phyloP scores from a whole-genome alignment of 345 rosid genomes.

The Eucalyptus pauciflora region DNA sequence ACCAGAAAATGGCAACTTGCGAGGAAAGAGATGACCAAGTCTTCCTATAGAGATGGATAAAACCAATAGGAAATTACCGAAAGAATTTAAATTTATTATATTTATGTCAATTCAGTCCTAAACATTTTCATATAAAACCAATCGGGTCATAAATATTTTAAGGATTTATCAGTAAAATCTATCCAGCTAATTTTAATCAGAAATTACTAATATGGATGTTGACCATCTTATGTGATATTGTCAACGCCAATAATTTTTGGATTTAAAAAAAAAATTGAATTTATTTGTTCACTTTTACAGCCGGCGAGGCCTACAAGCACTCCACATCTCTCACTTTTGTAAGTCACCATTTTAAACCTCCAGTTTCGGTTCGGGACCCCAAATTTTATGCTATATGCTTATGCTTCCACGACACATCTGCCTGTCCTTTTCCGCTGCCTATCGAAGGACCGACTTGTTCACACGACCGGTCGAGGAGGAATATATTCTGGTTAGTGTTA shows the following conservation, averaged over 20 bases:
- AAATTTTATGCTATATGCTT: neutral
- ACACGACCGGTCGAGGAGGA: neutral
- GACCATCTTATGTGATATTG: accelerated
- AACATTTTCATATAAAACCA: no score
- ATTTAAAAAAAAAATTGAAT: no score
- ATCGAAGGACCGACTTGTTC: neutral
- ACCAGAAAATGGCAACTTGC: neutral
- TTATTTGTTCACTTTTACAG: no score
- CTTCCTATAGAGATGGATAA: neutral
- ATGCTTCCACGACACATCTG: neutral
- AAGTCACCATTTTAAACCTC: neutral
- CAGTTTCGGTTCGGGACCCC: neutral
- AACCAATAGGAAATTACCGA: neutral
- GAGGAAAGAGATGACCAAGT: neutral
- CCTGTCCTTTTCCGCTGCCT: neutral
- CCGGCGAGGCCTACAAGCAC: neutral
- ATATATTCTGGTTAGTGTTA: neutral
- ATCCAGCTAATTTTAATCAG: accelerated
- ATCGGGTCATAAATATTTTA: no score
- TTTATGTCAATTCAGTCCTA: no score
- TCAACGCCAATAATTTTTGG: no score
- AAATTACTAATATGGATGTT: no score
- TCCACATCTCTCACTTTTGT: neutral
- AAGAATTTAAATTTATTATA: no score
- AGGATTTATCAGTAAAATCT: no score